A percentile compares a stretch with the other conserved stretches of the same genome.
These are phyloP conservation scores for Coemansia aciculifera DNA, from an alignment of 192 early-diverging fungal species.

Conservation along the genomic window DNA sequence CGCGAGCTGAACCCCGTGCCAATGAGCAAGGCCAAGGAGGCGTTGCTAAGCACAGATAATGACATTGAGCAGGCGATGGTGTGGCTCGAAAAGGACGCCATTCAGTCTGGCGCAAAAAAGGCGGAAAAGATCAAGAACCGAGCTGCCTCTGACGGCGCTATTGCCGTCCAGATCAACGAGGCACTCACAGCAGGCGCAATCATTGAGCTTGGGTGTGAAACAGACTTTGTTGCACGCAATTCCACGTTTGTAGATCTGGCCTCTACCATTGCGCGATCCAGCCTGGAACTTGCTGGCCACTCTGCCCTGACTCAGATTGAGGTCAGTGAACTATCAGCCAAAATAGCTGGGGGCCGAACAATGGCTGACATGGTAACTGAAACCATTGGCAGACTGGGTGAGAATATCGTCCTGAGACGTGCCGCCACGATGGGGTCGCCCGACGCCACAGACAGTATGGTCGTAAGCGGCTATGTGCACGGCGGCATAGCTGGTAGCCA, in stretches of 20 bases:
- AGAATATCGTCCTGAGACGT: slow-evolving; percentile 84
- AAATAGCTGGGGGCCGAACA: slow-evolving; percentile 29
- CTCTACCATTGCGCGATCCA: slow-evolving; percentile 25
- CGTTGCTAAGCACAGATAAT: slow-evolving; percentile 69
- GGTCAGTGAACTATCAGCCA: not conserved
- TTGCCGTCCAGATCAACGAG: slow-evolving; percentile 55
- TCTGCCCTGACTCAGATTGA: slow-evolving; percentile 6
- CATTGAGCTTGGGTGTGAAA: slow-evolving; percentile 82
- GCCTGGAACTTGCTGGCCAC: not conserved
- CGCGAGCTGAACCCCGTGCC: slow-evolving; percentile 76
- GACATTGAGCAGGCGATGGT: slow-evolving; percentile 74
- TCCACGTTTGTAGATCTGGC: slow-evolving; percentile 75
- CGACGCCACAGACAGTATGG: slow-evolving; percentile 16
- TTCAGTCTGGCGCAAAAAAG: slow-evolving; percentile 68
- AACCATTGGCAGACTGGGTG: slow-evolving; percentile 82
- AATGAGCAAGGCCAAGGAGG: slow-evolving; percentile 87
- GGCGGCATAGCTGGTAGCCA: slow-evolving; percentile 51
- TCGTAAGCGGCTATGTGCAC: slow-evolving; percentile 74
- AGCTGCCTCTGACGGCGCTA: slow-evolving; percentile 75
- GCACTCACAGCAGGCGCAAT: slow-evolving; percentile 59
- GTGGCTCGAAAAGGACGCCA: slow-evolving; percentile 79
- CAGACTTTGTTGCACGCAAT: slow-evolving; percentile 93
- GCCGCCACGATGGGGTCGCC: slow-evolving; percentile 38
- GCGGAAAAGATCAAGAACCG: slow-evolving; percentile 80
- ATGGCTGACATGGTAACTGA: slow-evolving; percentile 69